Evolutionary conservation across 2,329 filamentous ascomycete species (phyloP), one percentile per base, ranked within the genome.

Genomic region (Xylaria multiplex): DNA sequence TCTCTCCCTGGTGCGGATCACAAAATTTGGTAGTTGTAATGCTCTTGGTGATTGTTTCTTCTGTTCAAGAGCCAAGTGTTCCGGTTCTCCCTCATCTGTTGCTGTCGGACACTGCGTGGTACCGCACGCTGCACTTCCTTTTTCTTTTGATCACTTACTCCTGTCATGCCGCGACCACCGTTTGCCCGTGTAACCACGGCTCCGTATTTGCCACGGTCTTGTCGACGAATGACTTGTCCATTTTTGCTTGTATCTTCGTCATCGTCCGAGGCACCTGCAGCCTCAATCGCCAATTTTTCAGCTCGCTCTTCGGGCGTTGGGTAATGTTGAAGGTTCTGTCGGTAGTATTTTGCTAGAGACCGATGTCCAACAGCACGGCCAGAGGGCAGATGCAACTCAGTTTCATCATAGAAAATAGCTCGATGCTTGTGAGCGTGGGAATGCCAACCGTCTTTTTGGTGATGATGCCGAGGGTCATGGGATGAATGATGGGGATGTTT

Each of bases 331-430:
- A 99, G 84, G 80, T 98, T 98, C 81, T 99, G 96, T 66, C 93
- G 90, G 82, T 90, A 99, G 81, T 98, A 98, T 72, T 87, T 90
- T 76, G 92, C 91, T 60, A 97, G 81, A 7, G 93, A 96, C 54
- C 96, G 89, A 78, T 99, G 96, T 45, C 96, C 96, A 43, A 96
- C 93, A 7, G 92, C 91, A 67, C 92, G 91, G 59, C 96, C 96
- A 4, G 91, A 93, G 1, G 96, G 96, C 13, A 99, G 87, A 76
- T 99, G 93, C 59, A 99, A 86, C 79, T 98, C 96, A 74, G 93
- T 94, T 50, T 99, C 96, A 73, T 96, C 93, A 75, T 96, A 90
- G 78, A 96, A 97, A 24, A 93, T 92, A 43, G 93, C 90, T 68
- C 91, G 87, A 4, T 90, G 87, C 71, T 92, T 91, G 80, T 96